These are phyloP conservation scores for Alternaria panax DNA, from an alignment of 2,329 filamentous ascomycete genomes.

Conservation along the genomic window DNA sequence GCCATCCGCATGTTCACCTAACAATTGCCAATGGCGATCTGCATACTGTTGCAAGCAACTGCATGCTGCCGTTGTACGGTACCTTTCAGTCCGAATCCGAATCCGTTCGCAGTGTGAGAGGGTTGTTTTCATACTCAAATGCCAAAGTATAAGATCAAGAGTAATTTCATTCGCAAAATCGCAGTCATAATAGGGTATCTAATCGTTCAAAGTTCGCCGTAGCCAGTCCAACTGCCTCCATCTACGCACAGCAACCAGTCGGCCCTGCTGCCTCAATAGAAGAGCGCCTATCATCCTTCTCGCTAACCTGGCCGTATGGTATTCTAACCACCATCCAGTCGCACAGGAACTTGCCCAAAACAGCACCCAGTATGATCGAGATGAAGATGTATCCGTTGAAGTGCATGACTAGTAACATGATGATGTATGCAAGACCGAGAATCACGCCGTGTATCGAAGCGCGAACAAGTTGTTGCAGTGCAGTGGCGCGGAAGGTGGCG, in stretches of 20 bases:
- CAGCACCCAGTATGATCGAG: conserved; percentile 79
- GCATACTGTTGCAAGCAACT: background rate
- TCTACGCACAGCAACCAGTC: conserved; percentile 39
- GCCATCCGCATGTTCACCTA: background rate
- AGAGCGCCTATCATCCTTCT: conserved; percentile 33
- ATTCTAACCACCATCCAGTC: conserved; percentile 62
- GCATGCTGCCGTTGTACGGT: background rate
- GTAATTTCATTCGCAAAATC: conserved; percentile 2
- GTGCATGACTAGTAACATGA: conserved; percentile 76
- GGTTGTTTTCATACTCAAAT: no score
- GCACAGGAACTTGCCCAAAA: conserved; percentile 75
- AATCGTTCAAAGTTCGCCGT: background rate
- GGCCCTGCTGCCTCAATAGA: conserved; percentile 37
- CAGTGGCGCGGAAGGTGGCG: conserved; percentile 60
- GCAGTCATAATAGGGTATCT: conserved; percentile 13
- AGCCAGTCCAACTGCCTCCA: background rate
- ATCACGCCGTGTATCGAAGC: conserved; percentile 73
- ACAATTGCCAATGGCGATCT: background rate
- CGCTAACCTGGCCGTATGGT: conserved; percentile 30
- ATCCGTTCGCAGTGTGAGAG: background rate
- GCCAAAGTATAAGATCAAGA: background rate
- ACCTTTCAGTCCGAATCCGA: background rate
- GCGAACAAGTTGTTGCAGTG: conserved; percentile 71
- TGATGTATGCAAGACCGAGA: conserved; percentile 77
- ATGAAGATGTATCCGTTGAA: conserved; percentile 78